These are phyloP conservation scores for Huntiella moniliformis DNA, from an alignment of 2,329 filamentous ascomycete genomes.

Conservation along the genomic window DNA sequence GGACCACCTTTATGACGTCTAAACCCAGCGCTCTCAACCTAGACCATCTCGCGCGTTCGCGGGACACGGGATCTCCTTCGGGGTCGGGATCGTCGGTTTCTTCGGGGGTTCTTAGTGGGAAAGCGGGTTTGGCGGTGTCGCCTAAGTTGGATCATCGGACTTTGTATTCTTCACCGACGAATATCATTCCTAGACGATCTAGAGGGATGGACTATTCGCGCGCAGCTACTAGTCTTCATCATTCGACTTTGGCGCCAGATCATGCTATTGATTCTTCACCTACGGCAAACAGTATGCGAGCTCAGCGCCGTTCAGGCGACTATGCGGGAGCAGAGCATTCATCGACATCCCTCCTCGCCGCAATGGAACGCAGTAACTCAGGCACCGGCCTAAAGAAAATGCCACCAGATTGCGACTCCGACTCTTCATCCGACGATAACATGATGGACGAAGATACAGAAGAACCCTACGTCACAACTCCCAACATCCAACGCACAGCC, in stretches of 20 bases:
- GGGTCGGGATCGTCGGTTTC: not conserved
- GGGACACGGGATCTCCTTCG: constrained; percentile 5
- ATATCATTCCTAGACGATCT: constrained; percentile 73
- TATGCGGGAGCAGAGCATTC: constrained; percentile 40
- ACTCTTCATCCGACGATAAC: constrained; percentile 52
- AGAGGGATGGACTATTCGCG: constrained; percentile 84
- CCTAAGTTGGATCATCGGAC: constrained; percentile 65
- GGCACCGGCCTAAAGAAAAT: constrained; percentile 66
- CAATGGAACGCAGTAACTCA: constrained; percentile 52
- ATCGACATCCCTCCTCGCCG: constrained; percentile 52
- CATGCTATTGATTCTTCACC: constrained; percentile 83
- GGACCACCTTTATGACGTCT: constrained; percentile 37
- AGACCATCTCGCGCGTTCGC: not conserved
- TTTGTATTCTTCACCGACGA: constrained; percentile 72
- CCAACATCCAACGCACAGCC: constrained; percentile 29
- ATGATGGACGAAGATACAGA: constrained; percentile 57
- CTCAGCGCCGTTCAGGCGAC: constrained; percentile 32
- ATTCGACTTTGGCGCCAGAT: constrained; percentile 78
- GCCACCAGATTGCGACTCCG: constrained; percentile 52
- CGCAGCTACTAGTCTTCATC: constrained; percentile 83
- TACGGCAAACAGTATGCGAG: constrained; percentile 46
- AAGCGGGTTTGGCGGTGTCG: constrained; percentile 39
- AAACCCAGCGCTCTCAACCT: constrained; percentile 21
- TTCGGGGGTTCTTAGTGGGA: not conserved
- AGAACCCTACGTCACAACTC: constrained; percentile 66